Base-by-base conservation (phyloP, 2,329 filamentous ascomycete genomes). In the Stylonectria norvegica region DNA sequence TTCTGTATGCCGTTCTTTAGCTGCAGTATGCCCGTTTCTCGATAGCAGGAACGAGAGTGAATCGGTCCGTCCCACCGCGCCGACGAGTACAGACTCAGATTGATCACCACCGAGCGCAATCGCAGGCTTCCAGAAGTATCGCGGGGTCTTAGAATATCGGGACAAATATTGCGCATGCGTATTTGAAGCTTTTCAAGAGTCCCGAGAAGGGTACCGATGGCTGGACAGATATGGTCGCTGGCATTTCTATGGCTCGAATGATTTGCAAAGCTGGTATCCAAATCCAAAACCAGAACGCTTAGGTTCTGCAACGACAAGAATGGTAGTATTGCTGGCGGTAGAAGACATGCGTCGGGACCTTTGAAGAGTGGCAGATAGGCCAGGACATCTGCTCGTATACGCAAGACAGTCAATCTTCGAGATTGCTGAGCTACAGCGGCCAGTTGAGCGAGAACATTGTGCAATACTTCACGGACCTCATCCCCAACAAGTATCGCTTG, bases 121-220 rank as follows among this genome's bases (percentile, higher is more conserved):
- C 20, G 25, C 10, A 55, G 36, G 16, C 2, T 43, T 3, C 30
- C 25, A 17, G 19, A 34, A 9, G 32, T 5, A 27, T 46, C 29
- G 28, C 5, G 38, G 5, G 48, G 50, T n/a, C 46, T 48, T 14
- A 55, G 32, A 16, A 33, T 45, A 19, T 49, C 41, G 3, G 42
- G 50, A 19, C 50, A 55, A 23, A 55, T 48, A 34, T 5, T 49
- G 36, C 36, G 43, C 41, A 47, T 43, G 15, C 48, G 41, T 22
- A 53, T 16, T 31, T 47, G 47, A 37, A 55, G 46, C 28, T 22
- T 42, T 35, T 7, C 35, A 33, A 53, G 46, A 23, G 25, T 38
- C 27, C n/a, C 11, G 35, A 49, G 48, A 30, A 49, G 40, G 30
- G 36, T n/a, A 17, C 45, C 37, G 25, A 53, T 46, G 9, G 35